phyloP scores from a whole-genome alignment of 495 filamentous ascomycete species.

The Xylaria curta region DNA sequence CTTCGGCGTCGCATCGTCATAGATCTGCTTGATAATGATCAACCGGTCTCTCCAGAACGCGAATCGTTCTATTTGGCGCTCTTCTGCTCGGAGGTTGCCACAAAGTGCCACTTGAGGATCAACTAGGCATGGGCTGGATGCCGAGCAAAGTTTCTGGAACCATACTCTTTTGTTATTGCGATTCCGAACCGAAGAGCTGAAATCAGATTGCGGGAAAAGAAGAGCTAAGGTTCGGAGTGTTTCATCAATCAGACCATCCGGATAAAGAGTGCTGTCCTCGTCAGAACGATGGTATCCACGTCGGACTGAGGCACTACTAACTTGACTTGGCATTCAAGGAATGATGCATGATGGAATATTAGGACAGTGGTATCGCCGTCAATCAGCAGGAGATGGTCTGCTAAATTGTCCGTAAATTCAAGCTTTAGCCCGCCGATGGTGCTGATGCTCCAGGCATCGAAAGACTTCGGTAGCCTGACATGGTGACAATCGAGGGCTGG shows the following conservation, averaged over 20 bases:
- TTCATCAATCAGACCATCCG: conserved; percentile 47
- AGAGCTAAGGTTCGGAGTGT: conserved; percentile 54
- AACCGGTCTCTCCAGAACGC: conserved; percentile 59
- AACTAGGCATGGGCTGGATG: conserved; percentile 11
- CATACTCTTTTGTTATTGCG: conserved; percentile 23
- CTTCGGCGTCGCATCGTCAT: conserved; percentile 56
- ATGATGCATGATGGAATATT: conserved; percentile 55
- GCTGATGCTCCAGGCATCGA: conserved; percentile 35
- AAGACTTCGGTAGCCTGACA: conserved; percentile 36
- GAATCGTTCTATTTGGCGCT: conserved; percentile 49
- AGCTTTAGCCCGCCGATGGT: conserved; percentile 49
- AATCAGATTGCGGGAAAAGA: conserved; percentile 48
- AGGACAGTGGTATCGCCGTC: conserved; percentile 48
- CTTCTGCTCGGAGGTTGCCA: conserved; percentile 17
- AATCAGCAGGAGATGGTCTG: conserved; percentile 52
- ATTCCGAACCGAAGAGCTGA: conserved; percentile 36
- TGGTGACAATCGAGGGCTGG: conserved; percentile 28
- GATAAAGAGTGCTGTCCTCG: conserved; percentile 33
- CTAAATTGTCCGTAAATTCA: conserved; percentile 52
- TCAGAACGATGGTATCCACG: not conserved
- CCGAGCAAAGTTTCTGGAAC: conserved; percentile 12
- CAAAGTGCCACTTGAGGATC: conserved; percentile 12
- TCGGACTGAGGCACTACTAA: not conserved
- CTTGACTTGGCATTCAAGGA: conserved; percentile 38
- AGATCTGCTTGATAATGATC: conserved; percentile 57